phyloP scores from a whole-genome alignment of 495 filamentous ascomycete species.

The Glonium stellatum region DNA sequence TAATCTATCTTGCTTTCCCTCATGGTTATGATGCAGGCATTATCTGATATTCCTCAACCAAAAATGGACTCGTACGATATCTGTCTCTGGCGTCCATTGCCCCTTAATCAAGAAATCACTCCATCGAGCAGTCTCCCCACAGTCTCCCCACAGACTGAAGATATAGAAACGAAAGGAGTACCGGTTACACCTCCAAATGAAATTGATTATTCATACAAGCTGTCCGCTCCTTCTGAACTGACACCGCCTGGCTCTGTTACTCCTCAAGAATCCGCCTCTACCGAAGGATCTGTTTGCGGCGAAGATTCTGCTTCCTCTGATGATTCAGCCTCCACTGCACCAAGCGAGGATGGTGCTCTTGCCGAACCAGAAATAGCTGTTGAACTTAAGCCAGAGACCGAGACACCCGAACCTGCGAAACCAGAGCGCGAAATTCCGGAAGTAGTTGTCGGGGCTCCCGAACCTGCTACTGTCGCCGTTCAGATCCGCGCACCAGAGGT shows the following conservation, averaged over 20 bases:
- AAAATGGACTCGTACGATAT: conserved; percentile 4
- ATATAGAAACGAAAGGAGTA: not conserved
- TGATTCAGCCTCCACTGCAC: conserved; percentile 14
- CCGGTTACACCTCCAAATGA: not conserved
- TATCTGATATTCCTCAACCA: conserved; percentile 1
- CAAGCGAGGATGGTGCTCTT: conserved; percentile 4
- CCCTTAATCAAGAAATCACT: conserved; percentile 6
- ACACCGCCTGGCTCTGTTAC: not conserved
- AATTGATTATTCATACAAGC: not conserved
- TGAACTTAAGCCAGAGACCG: not conserved
- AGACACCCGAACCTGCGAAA: not conserved
- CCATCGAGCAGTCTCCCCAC: not conserved
- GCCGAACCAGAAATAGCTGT: not conserved
- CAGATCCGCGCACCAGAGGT: conserved; percentile 9
- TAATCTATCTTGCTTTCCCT: not conserved
- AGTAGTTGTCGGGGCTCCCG: not conserved
- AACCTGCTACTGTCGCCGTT: not conserved
- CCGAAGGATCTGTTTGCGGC: conserved; percentile 12
- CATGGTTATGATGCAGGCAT: conserved; percentile 14
- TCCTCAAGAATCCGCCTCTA: conserved; percentile 6
- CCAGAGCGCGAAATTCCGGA: not conserved
- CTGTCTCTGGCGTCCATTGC: conserved; percentile 10
- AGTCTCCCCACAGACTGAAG: not conserved
- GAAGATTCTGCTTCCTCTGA: conserved; percentile 10
- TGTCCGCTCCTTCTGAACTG: not conserved